A percentile compares a stretch with the other conserved stretches of the same genome.
These are phyloP conservation scores for Globisporangium echinulatum DNA, from an alignment of 352 stramenopile genomes.

Conservation along the genomic window DNA sequence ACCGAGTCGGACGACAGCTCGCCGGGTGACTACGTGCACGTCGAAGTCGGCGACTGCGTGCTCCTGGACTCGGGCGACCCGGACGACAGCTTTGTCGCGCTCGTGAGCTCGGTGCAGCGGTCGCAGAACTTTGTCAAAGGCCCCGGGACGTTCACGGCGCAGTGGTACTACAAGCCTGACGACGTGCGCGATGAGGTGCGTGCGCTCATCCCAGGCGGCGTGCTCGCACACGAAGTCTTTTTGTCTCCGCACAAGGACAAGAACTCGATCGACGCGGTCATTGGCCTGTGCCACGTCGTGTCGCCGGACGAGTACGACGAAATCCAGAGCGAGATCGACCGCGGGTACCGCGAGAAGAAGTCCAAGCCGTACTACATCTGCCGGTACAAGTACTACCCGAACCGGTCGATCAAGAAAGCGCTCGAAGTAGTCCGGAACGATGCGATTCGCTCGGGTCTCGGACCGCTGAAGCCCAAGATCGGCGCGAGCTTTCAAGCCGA, in stretches of 20 bases:
- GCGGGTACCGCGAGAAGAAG: conserved; percentile 67
- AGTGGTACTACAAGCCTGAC: conserved; percentile 84
- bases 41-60: conserved; percentile 74
- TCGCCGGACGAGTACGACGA: conserved; percentile 65
- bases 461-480: conserved; percentile 61
- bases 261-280: conserved; percentile 74
- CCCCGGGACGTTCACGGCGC: conserved; percentile 57
- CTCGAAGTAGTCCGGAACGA: conserved; percentile 61
- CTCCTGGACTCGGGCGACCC: conserved; percentile 66
- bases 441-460: conserved; percentile 60
- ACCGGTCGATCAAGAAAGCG: conserved; percentile 53
- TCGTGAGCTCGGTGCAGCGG: conserved; percentile 68
- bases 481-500: conserved; percentile 50
- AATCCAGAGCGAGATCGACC: conserved; percentile 63
- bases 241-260: conserved; percentile 80
- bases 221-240: conserved; percentile 72
- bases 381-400: conserved; percentile 80
- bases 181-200: conserved; percentile 64
- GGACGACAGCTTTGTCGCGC: conserved; percentile 59
- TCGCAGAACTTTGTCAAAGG: conserved; percentile 40
- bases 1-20: conserved; percentile 25
- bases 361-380: conserved; percentile 62
- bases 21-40: conserved; percentile 47
- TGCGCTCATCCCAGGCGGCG: conserved; percentile 44
- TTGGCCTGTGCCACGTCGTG: conserved; percentile 73